Base-by-base conservation (phyloP, 2,329 filamentous ascomycete species). In the Verticillium tricorpus region DNA sequence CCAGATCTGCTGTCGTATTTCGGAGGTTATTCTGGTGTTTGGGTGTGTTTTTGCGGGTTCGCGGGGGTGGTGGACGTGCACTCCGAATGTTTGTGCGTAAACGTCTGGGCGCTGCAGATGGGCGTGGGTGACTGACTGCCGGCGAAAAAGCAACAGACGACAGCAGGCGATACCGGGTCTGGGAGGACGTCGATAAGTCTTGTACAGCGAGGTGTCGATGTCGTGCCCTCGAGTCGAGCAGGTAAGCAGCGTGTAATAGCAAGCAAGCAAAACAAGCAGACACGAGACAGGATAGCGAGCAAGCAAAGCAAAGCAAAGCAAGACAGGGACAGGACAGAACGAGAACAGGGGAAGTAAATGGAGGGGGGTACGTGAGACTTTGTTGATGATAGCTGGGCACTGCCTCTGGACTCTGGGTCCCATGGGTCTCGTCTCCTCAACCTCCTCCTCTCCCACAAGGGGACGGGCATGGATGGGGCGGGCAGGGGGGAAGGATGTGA, bases 291-390 rank as follows among this genome's bases (percentile, higher is more conserved):
- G 54, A 56, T 8, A 7, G 31, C 34, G 28, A 55, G 34, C 57
- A 60, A 45, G 60, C 37, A 56, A 50, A 60, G 55, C 62, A 57
- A 59, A 61, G 52, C 52, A 32, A 54, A 57, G 50, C 56, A 61
- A 19, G 45, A 52, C 12, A 14, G 28, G 54, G 55, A 45, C n/a
- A 34, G 50, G 50, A 32, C 28, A 63, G 56, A 52, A 52, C 60
- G 37, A 35, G 62, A 45, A 61, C 61, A 58, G 62, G 17, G 40
- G 11, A 37, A 55, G 60, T 34, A 31, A 58, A 57, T 37, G 57
- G 52, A 56, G 34, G 40, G 32, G 54, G 31, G n/a, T 56, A 19
- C 54, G 25, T 31, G 54, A 56, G 54, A 56, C 54, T 56, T 56
- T 56, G 54, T 56, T 56, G 54, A 32, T 31, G 54, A 56, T 56